A percentile compares a stretch with the other conserved stretches of the same genome.
Evolutionary conservation across 106 monocot species (phyloP).

Genomic region (Allium fistulosum): DNA sequence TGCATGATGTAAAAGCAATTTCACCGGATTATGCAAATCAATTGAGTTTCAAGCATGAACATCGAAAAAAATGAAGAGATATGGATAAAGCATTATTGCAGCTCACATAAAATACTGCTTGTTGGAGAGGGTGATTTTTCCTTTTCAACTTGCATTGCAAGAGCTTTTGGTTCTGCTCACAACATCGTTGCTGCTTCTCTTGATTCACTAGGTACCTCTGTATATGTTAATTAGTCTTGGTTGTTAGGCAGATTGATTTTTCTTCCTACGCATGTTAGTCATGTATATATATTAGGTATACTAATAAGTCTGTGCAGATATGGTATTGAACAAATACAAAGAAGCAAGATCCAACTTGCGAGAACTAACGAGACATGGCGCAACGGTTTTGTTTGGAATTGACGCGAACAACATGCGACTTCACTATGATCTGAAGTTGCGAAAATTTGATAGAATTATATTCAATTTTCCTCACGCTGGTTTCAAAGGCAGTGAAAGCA

Average conservation of each 20-base stretch:
- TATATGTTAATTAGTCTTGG: background rate
- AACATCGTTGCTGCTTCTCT: constrained; percentile 61
- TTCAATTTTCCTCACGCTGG: constrained; percentile 71
- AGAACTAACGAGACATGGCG: constrained; percentile 29
- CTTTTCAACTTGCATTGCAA: constrained; percentile 45
- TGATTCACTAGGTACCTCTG: constrained; percentile 20
- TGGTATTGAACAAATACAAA: constrained; percentile 23
- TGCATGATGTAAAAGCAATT: no score
- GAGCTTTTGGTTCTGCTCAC: constrained; percentile 29
- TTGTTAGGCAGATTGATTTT: background rate
- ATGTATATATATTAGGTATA: background rate
- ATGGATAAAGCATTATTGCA: constrained; percentile 38
- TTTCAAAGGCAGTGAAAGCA: constrained; percentile 2
- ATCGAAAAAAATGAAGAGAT: constrained; percentile 11
- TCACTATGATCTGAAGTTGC: constrained; percentile 20
- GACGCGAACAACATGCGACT: constrained; percentile 40
- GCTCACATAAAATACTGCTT: constrained; percentile 28
- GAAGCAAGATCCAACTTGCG: constrained; percentile 33
- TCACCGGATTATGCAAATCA: no score
- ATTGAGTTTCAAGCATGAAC: no score
- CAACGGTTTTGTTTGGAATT: constrained; percentile 32
- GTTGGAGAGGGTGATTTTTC: constrained; percentile 71
- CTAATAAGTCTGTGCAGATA: constrained; percentile 4
- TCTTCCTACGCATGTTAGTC: background rate
- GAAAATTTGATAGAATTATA: constrained; percentile 43